These are phyloP conservation scores for Ustilago crameri DNA, from an alignment of 1,284 basidiomycete species.

Conservation along the genomic window DNA sequence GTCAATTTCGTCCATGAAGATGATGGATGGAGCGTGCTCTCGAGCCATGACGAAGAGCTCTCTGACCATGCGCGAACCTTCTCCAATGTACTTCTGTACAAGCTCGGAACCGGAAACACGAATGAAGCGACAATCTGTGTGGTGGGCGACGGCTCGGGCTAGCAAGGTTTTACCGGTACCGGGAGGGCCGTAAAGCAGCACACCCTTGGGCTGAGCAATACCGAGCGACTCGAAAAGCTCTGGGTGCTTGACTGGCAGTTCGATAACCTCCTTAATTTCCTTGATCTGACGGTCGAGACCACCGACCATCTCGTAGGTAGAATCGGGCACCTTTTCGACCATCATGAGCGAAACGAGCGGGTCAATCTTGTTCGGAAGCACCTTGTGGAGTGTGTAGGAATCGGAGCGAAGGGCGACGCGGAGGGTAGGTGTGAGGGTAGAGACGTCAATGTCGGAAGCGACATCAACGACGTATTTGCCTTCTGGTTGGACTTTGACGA, in stretches of 20 bases:
- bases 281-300: conserved; percentile 98
- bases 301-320: conserved; percentile 99
- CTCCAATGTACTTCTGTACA: conserved; percentile 98
- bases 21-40: conserved; percentile 98
- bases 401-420: conserved; percentile 96
- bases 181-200: conserved; percentile 66
- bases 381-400: conserved; percentile 77
- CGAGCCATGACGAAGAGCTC: conserved; percentile 99
- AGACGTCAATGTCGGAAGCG: conserved; percentile 86
- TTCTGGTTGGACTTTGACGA: conserved; percentile 98
- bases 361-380: conserved; percentile 68
- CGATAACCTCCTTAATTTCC: conserved; percentile 99
- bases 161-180: conserved; percentile 68
- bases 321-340: conserved; percentile 99
- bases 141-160: conserved; percentile 73
- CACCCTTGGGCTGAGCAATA: conserved; percentile 90
- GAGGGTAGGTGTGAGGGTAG: conserved; percentile 82
- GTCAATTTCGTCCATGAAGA: conserved; percentile 99
- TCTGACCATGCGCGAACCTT: conserved; percentile 81
- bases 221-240: conserved; percentile 96
- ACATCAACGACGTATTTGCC: conserved; percentile 99
- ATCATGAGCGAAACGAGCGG: conserved; percentile 76
- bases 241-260: conserved; percentile 96
- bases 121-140: conserved; percentile 98
- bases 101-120: conserved; percentile 93